These are phyloP conservation scores for Prunella vulgaris DNA, from an alignment of 257 asterid genomes.

Conservation along the genomic window DNA sequence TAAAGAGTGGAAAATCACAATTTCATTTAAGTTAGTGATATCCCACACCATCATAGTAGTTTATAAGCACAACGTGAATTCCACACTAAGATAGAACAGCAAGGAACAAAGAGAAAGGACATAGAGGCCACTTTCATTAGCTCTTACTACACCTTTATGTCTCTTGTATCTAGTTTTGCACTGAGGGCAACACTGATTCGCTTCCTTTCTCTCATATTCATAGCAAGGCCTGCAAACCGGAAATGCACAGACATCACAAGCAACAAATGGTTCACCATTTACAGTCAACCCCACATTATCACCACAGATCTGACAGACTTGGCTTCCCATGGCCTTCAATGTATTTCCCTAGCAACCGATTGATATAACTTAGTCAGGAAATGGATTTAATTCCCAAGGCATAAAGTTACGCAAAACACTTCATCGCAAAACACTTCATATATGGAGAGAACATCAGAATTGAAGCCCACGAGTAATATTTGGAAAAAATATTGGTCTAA, in stretches of 20 bases:
- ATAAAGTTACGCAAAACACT: slow-evolving; percentile 10
- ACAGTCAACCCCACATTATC: slow-evolving; percentile 74
- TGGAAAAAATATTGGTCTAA: background rate
- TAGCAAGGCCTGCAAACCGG: slow-evolving; percentile 98
- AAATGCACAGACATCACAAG: slow-evolving; percentile 87
- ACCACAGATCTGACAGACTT: slow-evolving; percentile 96
- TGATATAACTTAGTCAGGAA: slow-evolving; percentile 13
- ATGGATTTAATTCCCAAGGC: background rate
- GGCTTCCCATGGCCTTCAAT: slow-evolving; percentile 61
- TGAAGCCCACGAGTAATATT: background rate
- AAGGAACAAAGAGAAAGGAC: background rate
- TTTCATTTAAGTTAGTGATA: background rate
- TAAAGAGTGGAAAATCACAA: background rate
- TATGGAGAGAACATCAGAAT: background rate
- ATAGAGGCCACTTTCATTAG: background rate
- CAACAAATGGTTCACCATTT: slow-evolving; percentile 80
- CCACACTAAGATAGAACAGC: background rate
- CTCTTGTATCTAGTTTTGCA: slow-evolving; percentile 97
- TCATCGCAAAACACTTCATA: slow-evolving; percentile 1
- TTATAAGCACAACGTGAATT: background rate
- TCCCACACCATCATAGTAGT: background rate
- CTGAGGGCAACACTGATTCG: slow-evolving; percentile 93
- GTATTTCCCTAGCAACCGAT: slow-evolving; percentile 60
- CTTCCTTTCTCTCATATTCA: slow-evolving; percentile 97
- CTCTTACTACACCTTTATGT: slow-evolving; percentile 62